Evolutionary conservation across 2,329 filamentous ascomycete species (phyloP).

Genomic region (Thelonectria rubi): DNA sequence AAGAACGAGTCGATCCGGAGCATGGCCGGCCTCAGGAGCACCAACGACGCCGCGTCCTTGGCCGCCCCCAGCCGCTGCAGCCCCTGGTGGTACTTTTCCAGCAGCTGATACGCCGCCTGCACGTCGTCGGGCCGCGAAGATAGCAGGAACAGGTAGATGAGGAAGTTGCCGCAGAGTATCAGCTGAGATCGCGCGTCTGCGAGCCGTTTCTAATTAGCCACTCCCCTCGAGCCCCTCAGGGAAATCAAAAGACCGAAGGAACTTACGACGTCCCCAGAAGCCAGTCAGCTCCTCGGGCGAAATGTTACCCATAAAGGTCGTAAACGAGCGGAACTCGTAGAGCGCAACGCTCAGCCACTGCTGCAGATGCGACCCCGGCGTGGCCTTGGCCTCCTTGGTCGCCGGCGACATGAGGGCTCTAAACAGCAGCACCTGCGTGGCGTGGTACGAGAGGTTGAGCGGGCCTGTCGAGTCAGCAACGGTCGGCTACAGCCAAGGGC

Average conservation of each 20-base stretch:
- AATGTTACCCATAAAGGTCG: constrained; percentile 49
- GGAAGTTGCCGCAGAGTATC: constrained; percentile 57
- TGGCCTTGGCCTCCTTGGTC: constrained; percentile 51
- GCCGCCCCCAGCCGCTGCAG: constrained; percentile 47
- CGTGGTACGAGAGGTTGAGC: constrained; percentile 54
- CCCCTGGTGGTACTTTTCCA: constrained; percentile 50
- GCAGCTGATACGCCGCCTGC: constrained; percentile 47
- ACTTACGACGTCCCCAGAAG: constrained; percentile 57
- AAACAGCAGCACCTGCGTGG: constrained; percentile 53
- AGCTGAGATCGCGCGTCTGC: constrained; percentile 53
- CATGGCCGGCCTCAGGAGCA: constrained; percentile 48
- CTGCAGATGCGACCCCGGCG: constrained; percentile 48
- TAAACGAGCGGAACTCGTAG: constrained; percentile 50
- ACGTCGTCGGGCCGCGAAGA: constrained; percentile 49
- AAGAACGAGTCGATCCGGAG: constrained; percentile 54
- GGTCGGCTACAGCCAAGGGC: too few species aligned
- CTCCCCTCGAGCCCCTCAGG: too few species aligned
- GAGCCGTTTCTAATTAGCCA: too few species aligned
- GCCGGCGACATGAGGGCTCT: constrained; percentile 57
- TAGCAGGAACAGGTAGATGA: constrained; percentile 58
- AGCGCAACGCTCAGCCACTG: constrained; percentile 49
- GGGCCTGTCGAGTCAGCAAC: constrained; percentile 41
- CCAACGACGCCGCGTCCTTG: constrained; percentile 44
- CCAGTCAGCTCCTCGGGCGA: constrained; percentile 49
- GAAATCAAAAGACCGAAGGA: not conserved